Conservation (phyloP, 2,329 filamentous ascomycete genomes). For the Graphium sp. region DNA sequence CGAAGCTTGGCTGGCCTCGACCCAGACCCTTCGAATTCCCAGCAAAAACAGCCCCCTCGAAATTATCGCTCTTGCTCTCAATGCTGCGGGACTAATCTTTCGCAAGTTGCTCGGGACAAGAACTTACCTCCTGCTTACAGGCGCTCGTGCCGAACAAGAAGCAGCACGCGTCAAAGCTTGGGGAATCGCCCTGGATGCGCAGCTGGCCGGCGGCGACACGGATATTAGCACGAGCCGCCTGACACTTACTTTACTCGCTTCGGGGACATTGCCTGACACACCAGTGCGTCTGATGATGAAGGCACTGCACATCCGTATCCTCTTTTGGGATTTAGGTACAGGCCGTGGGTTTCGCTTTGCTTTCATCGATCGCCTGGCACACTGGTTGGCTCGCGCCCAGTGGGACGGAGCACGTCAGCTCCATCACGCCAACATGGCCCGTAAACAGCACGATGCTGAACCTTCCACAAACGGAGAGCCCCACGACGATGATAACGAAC, state of each 20-base stretch:
- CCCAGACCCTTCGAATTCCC: slow-evolving; percentile 85
- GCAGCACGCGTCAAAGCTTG: slow-evolving; percentile 77
- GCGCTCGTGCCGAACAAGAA: slow-evolving; percentile 72
- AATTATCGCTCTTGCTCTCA: slow-evolving; percentile 61
- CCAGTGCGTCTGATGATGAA: slow-evolving; percentile 79
- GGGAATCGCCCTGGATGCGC: slow-evolving; percentile 84
- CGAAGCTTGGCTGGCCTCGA: slow-evolving; percentile 82
- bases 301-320: slow-evolving; percentile 75
- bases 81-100: slow-evolving; percentile 67
- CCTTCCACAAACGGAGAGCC: too few species aligned
- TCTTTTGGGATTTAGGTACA: slow-evolving; percentile 64
- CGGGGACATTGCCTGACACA: slow-evolving; percentile 70
- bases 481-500: slow-evolving; percentile 37
- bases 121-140: slow-evolving; percentile 63
- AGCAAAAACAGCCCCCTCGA: slow-evolving; percentile 76
- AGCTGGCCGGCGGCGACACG: slow-evolving; percentile 76
- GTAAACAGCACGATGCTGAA: too few species aligned
- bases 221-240: slow-evolving; percentile 81
- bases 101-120: slow-evolving; percentile 63
- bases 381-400: slow-evolving; percentile 54
- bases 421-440: slow-evolving; percentile 28
- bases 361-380: slow-evolving; percentile 51
- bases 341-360: slow-evolving; percentile 47
- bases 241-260: slow-evolving; percentile 73
- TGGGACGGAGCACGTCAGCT: slow-evolving; percentile 70